These are phyloP conservation scores for Cicer cuneatum DNA, from an alignment of 306 rosid genomes.

Conservation along the genomic window DNA sequence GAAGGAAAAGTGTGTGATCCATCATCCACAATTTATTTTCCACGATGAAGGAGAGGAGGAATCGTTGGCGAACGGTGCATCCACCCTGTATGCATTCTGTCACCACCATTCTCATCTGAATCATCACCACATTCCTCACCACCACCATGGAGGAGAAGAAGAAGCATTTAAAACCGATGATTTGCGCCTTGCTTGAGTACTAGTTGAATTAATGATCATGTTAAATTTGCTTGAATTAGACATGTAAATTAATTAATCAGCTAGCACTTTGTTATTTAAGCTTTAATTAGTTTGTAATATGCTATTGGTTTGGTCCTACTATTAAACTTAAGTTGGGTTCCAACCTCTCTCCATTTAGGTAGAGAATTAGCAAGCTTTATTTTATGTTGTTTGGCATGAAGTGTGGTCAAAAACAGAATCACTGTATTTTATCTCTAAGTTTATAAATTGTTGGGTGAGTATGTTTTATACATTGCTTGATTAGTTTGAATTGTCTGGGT, in stretches of 20 bases:
- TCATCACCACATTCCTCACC: conserved; percentile 28
- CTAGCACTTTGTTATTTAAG: conserved; percentile 33
- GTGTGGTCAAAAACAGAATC: conserved; percentile 40
- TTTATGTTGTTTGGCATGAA: conserved; percentile 11
- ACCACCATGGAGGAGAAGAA: conserved; percentile 39
- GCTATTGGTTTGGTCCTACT: neutral
- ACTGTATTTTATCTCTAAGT: conserved; percentile 29
- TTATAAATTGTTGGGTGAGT: conserved; percentile 22
- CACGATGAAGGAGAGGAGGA: conserved; percentile 60
- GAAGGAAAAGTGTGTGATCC: conserved; percentile 64
- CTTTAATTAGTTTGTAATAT: conserved; percentile 23
- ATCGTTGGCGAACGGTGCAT: conserved; percentile 67
- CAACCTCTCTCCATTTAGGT: conserved; percentile 27
- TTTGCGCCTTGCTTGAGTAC: conserved; percentile 62
- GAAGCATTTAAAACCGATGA: conserved; percentile 43
- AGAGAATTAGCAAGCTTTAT: conserved; percentile 23
- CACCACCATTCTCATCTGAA: conserved; percentile 52
- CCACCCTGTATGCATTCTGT: conserved; percentile 61
- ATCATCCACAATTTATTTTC: conserved; percentile 68
- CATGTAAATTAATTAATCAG: conserved; percentile 38
- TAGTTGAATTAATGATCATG: neutral
- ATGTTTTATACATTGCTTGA: neutral
- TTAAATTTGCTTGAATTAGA: neutral
- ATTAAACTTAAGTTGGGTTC: conserved; percentile 16
- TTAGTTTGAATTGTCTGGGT: neutral